Base-by-base conservation (phyloP, 2,329 filamentous ascomycete species). In the Colletotrichum endophyticum region DNA sequence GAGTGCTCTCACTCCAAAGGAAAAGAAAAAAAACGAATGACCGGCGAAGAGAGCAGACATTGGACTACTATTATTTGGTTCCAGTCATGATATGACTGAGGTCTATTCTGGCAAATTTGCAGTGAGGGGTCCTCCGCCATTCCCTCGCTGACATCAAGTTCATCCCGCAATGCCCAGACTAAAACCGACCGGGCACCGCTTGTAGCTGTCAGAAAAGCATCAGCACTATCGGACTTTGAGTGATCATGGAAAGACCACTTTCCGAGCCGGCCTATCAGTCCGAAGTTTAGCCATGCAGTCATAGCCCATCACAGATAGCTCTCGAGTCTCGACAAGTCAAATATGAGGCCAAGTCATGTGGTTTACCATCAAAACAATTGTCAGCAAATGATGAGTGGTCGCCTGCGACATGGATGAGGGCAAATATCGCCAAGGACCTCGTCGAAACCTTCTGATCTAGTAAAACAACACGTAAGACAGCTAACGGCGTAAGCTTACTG, bases 21-120 rank as follows among this genome's bases (percentile, higher is more conserved):
- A 8, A 34, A 34, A 32, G 3, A 8, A n/a, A 44, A 44, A n/a
- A n/a, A 0, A 49, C 9, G 39, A 49, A 49, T 12, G 19, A 4
- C 3, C 39, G 39, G 39, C 0, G 9, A 12, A 0, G 39, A n/a
- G 5, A n/a, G 39, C 1, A 49, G 39, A 49, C 3, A 22, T 7
- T 49, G 9, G 3, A 49, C 19, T 49, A 12, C 5, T 12, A 12
- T 49, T 49, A 6, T 49, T n/a, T 49, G 19, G 19, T 22, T 49
- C 39, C 0, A n/a, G 19, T 49, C 39, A 49, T 49, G 9, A 49
- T n/a, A 22, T 13, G 6, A 4, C 44, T 13, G 44, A 53, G 11
- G 4, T 53, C 6, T 53, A 7, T 6, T 13, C 1, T 53, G 44
- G 2, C 12, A 25, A 25, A 13, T 53, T 53, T 7, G 11, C 8